Base-by-base conservation (phyloP, 306 rosid species). In the Cotoneaster glaucophyllus region DNA sequence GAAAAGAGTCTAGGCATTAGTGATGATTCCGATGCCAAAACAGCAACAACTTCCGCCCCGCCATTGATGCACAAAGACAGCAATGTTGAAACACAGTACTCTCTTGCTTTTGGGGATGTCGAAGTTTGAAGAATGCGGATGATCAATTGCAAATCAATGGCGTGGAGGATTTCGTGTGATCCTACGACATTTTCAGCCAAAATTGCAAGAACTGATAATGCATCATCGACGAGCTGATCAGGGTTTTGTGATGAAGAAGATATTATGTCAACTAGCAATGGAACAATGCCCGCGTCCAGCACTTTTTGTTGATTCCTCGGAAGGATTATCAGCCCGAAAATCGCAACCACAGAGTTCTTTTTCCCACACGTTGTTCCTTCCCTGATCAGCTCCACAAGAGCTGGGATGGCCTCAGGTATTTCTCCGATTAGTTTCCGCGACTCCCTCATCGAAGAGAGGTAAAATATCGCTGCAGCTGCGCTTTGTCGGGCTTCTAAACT, bases 271-370 rank as follows among this genome's bases (percentile, higher is more conserved):
- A 85, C 22, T 0, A 94, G 83, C 53, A 84, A 71, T 0, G 91
- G 86, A 54, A 91, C 84, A 13, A 70, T 69, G n/a, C 93, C 91
- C 0, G 93, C 85, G 11, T 72, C 82, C 13, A 94, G 48, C 11
- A 84, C 96, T 7, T 64, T 82, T 13, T 69, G 76, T 24, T 73
- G 88, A 81, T 94, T 94, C 57, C 64, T 70, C 2, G 93, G 88
- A 32, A 7, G 73, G 32, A 86, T 48, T 18, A 91, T 81, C 2
- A 94, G 89, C 44, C 89, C 97, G 15, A 87, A 90, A 71, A 94
- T 86, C 2, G 97, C 94, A 11, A 87, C 93, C 62, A 86, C 80
- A 0, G 98, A 91, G 4, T 94, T 94, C 83, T 87, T 94, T 63
- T 90, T 91, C 71, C 94, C 97, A 1, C 78, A 84, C 11, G 79